Evolutionary conservation across 805 yeast genomes (phyloP), one percentile per base, ranked within the genome.

Genomic region (Spathaspora boniae): DNA sequence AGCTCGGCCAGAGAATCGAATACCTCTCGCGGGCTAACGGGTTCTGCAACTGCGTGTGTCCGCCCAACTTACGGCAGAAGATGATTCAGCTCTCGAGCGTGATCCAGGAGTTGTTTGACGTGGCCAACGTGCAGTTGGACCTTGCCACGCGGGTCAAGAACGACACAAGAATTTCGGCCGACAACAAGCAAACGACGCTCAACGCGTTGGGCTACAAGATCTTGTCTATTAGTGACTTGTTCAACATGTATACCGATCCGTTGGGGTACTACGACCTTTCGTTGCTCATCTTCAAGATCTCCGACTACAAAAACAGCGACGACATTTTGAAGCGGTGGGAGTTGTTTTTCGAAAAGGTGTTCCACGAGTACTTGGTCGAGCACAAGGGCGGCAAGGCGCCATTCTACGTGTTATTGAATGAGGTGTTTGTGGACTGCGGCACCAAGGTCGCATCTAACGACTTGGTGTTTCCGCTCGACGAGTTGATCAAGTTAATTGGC

Each of bases 11-110:
- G 49, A 75, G 98, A 54, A 82, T 91, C 29, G 96, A 89, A 58
- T 87, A 75, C 54, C 67, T 93, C 36, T 86, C 97, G 1, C 74
- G 97, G 46, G 97, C 97, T 1, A 84, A 83, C 57, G 96, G 96
- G 3, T 88, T 86, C 65, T 84, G 95, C 57, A 86, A 86, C 53
- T 83, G 95, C 57, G 79, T 75, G 29, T 78, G 88, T 43, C 83
- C 91, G 17, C 86, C 91, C 20, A 75, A 72, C 40, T 71, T 81
- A 51, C 74, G 91, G 46, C 94, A 85, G 49, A 78, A 80, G 42
- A 81, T 87, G 74, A 76, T 81, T 19, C 79, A 78, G 48, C 65
- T 91, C 38, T 72, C 86, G 1, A 68, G 78, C 8, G 67, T 74
- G 47, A 82, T 89, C 25, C 82, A 79, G 45, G 95, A 88, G 51